Conservation (phyloP, 306 rosid species). For the Trichosanthes truncata region DNA sequence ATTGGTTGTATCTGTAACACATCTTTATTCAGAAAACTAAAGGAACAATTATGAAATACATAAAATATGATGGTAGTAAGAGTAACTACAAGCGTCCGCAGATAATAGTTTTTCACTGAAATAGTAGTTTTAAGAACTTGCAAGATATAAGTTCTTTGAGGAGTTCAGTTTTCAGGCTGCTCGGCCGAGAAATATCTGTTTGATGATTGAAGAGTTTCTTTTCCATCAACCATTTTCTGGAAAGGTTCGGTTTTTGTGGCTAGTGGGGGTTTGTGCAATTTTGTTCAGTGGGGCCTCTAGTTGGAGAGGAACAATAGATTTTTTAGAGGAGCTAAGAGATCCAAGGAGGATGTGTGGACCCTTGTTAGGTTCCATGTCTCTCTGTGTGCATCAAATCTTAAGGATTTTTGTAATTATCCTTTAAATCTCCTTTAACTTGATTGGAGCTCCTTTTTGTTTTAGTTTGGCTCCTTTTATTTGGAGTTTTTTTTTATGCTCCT, state of each 20-base stretch:
- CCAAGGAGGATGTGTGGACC: too few relatives aligned
- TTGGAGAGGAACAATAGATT: too few relatives aligned
- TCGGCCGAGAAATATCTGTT: background rate
- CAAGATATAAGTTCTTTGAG: background rate
- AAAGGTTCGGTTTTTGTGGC: background rate
- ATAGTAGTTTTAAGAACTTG: background rate
- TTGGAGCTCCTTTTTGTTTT: too few relatives aligned
- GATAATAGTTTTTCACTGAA: background rate
- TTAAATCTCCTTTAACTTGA: too few relatives aligned
- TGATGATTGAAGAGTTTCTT: background rate
- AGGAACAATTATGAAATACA: constrained; percentile 10
- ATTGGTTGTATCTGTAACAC: constrained; percentile 64
- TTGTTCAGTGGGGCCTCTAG: too few relatives aligned
- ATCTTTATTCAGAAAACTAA: constrained; percentile 14
- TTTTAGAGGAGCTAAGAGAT: too few relatives aligned
- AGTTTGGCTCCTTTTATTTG: background rate
- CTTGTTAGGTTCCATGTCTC: too few relatives aligned
- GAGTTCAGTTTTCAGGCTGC: background rate
- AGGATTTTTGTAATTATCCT: too few relatives aligned
- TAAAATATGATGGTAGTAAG: background rate
- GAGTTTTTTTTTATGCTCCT: too few relatives aligned
- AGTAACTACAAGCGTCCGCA: background rate
- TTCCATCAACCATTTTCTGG: background rate
- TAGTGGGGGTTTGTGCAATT: background rate
- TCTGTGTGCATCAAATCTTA: too few relatives aligned